Percentiles rank a stretch among this genome's conserved stretches.
Conservation (phyloP, 1,139 yeast genomes). For the Protomyces pachydermus region DNA sequence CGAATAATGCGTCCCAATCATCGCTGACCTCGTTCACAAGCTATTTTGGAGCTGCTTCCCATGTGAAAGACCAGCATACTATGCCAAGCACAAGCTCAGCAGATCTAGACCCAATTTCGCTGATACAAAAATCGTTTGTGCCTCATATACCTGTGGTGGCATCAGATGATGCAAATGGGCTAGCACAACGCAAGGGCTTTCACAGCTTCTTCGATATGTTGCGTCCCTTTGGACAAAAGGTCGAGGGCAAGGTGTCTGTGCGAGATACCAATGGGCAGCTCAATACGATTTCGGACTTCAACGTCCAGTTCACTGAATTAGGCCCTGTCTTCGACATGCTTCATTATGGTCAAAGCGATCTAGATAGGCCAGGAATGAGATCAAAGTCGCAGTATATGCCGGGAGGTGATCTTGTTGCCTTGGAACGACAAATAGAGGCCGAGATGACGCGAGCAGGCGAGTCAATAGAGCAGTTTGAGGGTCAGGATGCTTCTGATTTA, state of each 20-base stretch:
- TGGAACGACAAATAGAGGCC: constrained; percentile 23
- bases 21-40: constrained; percentile 17
- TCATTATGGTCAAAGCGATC: constrained; percentile 15
- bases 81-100: not conserved
- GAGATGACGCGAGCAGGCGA: constrained; percentile 19
- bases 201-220: constrained; percentile 43
- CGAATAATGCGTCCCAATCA: constrained; percentile 3
- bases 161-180: constrained; percentile 49
- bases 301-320: constrained; percentile 36
- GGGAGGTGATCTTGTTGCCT: constrained; percentile 18
- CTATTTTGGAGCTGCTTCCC: constrained; percentile 11
- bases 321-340: constrained; percentile 21
- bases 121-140: constrained; percentile 41
- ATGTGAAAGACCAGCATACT: not conserved
- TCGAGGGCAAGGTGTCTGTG: constrained; percentile 44
- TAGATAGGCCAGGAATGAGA: constrained; percentile 7
- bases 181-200: constrained; percentile 44
- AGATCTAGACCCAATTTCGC: not conserved
- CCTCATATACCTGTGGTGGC: constrained; percentile 57
- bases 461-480: not conserved
- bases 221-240: constrained; percentile 44
- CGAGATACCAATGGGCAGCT: constrained; percentile 39
- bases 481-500: not conserved
- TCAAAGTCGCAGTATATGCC: not conserved
- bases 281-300: constrained; percentile 38